Base-by-base conservation (phyloP, 2,329 filamentous ascomycete genomes). In the Monilinia aucupariae region DNA sequence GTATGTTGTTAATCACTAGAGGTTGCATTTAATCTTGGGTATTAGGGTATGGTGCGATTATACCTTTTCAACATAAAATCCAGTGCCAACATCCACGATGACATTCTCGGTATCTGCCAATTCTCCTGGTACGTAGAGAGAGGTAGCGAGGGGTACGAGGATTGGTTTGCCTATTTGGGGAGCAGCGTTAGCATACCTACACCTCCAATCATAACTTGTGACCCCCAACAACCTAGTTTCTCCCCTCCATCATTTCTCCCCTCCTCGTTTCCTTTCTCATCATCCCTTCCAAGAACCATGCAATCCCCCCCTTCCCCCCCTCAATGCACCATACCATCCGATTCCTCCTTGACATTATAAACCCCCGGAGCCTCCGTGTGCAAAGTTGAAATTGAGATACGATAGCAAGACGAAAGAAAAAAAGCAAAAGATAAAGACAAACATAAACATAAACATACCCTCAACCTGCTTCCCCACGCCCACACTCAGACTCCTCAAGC, bases 11-110 rank as follows among this genome's bases (percentile, higher is more conserved):
- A 61, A 37, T 22, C 3, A 27, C 6, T 17, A 2, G 12, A 4
- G 34, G 55, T 45, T 30, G 27, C 27, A n/a, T 20, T 9, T 27
- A n/a, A 5, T 25, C 37, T 37, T 5, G 15, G 20, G 8, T 0
- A 48, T 59, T 9, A 5, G 5, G 27, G 6, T n/a, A 25, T 25
- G 9, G 9, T 30, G 25, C 5, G 15, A 22, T 4, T 13, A 30
- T 69, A 89, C 88, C 85, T 99, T 99, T 78, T 97, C 92, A 60
- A 97, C 87, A 73, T 92, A 92, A 75, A 96, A 97, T 0, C 93
- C 93, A 0, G 93, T 97, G 25, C 93, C 93, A 25, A 97, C 86
- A 75, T 97, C 93, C 48, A 97, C 91, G 64, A 97, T 81, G 8
- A 96, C 91, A 65, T 86, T 87, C 63, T 90, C 84, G 1, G 87